Conservation (phyloP, 2,329 filamentous ascomycete genomes). For the Aplosporella prunicola region DNA sequence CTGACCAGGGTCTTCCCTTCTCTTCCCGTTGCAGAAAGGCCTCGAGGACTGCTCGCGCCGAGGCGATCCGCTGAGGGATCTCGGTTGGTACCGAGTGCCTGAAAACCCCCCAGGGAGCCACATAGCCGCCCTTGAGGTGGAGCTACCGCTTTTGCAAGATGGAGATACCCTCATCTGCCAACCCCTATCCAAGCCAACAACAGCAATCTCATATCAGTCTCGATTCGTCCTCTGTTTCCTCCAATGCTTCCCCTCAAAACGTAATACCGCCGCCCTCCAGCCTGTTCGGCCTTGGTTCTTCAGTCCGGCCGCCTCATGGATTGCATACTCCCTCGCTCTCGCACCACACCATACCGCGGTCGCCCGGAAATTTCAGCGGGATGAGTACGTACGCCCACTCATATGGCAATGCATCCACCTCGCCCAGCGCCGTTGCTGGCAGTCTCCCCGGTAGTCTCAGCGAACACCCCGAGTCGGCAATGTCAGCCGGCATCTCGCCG, state of each 20-base stretch:
- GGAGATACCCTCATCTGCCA: constrained; percentile 14
- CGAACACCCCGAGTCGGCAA: constrained; percentile 20
- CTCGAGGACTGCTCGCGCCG: constrained; percentile 4
- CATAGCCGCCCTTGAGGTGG: too few species aligned
- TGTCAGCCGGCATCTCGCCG: constrained; percentile 33
- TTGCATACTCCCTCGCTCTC: constrained; percentile 22
- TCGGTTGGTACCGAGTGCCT: constrained; percentile 28
- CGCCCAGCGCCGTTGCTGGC: constrained; percentile 26
- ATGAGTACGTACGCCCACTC: constrained; percentile 22
- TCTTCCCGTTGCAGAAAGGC: constrained; percentile 9
- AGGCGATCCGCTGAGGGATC: constrained; percentile 9
- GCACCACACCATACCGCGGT: constrained; percentile 19
- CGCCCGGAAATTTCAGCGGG: constrained; percentile 23
- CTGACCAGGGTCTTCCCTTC: constrained; percentile 10
- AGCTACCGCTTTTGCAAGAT: constrained; percentile 13
- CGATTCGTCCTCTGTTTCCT: constrained; percentile 25
- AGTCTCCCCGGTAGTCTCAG: constrained; percentile 21
- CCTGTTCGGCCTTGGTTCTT: constrained; percentile 21
- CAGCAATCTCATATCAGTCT: constrained; percentile 17
- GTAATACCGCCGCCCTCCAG: constrained; percentile 25
- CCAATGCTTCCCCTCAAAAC: constrained; percentile 23
- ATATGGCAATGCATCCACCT: constrained; percentile 21
- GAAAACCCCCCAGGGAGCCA: constrained; percentile 19
- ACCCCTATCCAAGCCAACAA: constrained; percentile 14
- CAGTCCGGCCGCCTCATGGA: constrained; percentile 18